Conservation (phyloP, 805 yeast species). For the Metschnikowia gelsemii region DNA sequence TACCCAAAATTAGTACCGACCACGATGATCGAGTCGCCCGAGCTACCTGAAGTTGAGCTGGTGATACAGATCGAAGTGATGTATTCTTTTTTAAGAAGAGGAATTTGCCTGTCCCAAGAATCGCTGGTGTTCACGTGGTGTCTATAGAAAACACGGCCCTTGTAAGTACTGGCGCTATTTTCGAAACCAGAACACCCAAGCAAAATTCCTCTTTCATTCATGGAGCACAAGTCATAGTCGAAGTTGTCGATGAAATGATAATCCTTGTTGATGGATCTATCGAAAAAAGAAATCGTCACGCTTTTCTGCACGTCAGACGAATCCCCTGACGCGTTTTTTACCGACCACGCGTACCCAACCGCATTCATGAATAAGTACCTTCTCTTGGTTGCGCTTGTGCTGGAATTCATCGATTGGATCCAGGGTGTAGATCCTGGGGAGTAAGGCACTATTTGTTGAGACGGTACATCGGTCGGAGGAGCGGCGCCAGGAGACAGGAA, state of each 20-base stretch:
- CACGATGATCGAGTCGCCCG: constrained; percentile 48
- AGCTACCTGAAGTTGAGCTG: constrained; percentile 17
- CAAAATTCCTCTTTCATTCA: constrained; percentile 64
- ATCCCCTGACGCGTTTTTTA: constrained; percentile 34
- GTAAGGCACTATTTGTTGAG: constrained; percentile 47
- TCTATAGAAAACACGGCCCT: constrained; percentile 58
- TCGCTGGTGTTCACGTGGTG: constrained; percentile 64
- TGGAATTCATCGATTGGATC: constrained; percentile 39
- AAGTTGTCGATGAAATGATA: constrained; percentile 80
- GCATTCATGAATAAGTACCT: constrained; percentile 79
- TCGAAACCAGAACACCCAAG: constrained; percentile 46
- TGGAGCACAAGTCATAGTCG: constrained; percentile 71
- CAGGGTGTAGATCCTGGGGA: constrained; percentile 92
- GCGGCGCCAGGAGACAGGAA: constrained; percentile 2
- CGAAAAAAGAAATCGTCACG: constrained; percentile 86
- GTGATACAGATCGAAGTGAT: constrained; percentile 70
- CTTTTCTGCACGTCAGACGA: constrained; percentile 46
- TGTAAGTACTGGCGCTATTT: constrained; percentile 7
- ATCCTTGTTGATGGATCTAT: constrained; percentile 69
- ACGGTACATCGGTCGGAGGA: not conserved
- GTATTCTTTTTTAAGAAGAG: constrained; percentile 53
- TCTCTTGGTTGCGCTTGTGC: constrained; percentile 33
- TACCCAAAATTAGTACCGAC: constrained; percentile 79
- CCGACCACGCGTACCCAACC: constrained; percentile 80
- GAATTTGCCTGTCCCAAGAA: constrained; percentile 69